phyloP scores from a whole-genome alignment of 768 basidiomycete species.

The Tricholoma furcatifolium region DNA sequence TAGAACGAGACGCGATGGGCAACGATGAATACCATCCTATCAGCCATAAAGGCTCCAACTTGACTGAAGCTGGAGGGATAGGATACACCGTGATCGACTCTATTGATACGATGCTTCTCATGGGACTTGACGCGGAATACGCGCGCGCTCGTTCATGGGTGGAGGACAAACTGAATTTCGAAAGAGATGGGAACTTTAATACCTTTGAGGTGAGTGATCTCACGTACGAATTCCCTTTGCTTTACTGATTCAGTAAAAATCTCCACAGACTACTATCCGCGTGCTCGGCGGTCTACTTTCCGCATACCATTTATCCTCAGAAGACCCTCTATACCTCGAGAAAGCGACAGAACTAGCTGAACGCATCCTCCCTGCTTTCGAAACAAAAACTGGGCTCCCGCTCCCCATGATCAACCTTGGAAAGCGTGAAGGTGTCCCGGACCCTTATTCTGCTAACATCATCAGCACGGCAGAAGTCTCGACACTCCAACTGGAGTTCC shows the following conservation, averaged over 20 bases:
- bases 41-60: constrained; percentile 68
- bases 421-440: constrained; percentile 54
- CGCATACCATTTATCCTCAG: constrained; percentile 73
- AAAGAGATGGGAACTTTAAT: constrained; percentile 75
- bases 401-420: constrained; percentile 78
- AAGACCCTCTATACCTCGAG: constrained; percentile 68
- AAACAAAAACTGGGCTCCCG: constrained; percentile 80
- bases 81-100: constrained; percentile 90
- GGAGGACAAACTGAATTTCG: constrained; percentile 63
- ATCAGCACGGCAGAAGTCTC: constrained; percentile 85
- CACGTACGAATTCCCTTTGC: neutral
- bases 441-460: constrained; percentile 56
- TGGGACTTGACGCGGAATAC: constrained; percentile 83
- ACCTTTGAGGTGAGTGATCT: constrained; percentile 75
- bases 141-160: constrained; percentile 78
- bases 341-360: constrained; percentile 83
- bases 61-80: constrained; percentile 76
- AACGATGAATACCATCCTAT: constrained; percentile 92
- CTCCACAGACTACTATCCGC: constrained; percentile 80
- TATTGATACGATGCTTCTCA: constrained; percentile 83
- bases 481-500: constrained; percentile 88
- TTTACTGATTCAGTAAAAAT: neutral
- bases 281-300: constrained; percentile 89
- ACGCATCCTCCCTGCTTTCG: constrained; percentile 80
- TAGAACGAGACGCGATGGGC: constrained; percentile 90